These are phyloP conservation scores for Xylariaceae sp. DNA, from an alignment of 2,329 filamentous ascomycete species.

Conservation along the genomic window DNA sequence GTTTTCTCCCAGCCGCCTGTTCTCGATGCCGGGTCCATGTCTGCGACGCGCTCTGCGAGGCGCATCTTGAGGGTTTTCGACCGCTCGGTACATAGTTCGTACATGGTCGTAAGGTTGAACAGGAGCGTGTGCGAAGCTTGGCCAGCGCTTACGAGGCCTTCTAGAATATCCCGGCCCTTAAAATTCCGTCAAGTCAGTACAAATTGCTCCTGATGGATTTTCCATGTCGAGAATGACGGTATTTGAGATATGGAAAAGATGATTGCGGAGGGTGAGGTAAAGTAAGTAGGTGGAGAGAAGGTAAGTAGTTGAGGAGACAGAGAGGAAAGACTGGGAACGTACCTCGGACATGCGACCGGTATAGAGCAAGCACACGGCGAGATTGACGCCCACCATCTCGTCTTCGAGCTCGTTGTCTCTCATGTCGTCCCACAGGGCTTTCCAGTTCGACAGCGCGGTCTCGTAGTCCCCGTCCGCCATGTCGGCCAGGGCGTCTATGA, in stretches of 20 bases:
- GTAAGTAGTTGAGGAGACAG: background rate
- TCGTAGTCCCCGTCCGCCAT: conserved; percentile 74
- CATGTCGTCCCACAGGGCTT: conserved; percentile 41
- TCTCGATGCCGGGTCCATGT: conserved; percentile 45
- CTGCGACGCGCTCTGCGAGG: conserved; percentile 65
- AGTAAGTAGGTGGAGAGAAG: background rate
- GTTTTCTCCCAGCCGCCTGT: conserved; percentile 61
- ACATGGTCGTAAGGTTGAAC: conserved; percentile 87
- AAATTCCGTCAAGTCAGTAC: background rate
- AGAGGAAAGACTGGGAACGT: conserved; percentile 21
- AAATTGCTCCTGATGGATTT: background rate
- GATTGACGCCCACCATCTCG: conserved; percentile 73
- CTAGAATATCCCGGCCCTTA: conserved; percentile 61
- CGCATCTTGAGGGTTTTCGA: conserved; percentile 63
- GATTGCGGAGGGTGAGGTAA: background rate
- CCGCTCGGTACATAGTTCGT: conserved; percentile 82
- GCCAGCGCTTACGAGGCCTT: conserved; percentile 57
- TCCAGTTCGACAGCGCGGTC: conserved; percentile 59
- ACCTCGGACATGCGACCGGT: conserved; percentile 69
- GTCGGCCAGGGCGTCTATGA: conserved; percentile 63
- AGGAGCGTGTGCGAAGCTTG: conserved; percentile 71
- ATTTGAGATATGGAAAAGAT: too few relatives aligned
- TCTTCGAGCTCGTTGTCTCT: conserved; percentile 39
- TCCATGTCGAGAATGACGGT: too few relatives aligned
- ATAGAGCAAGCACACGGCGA: conserved; percentile 80